Base-by-base conservation (phyloP, 148 eudicot genomes). In the Vaccinium corymbosum region DNA sequence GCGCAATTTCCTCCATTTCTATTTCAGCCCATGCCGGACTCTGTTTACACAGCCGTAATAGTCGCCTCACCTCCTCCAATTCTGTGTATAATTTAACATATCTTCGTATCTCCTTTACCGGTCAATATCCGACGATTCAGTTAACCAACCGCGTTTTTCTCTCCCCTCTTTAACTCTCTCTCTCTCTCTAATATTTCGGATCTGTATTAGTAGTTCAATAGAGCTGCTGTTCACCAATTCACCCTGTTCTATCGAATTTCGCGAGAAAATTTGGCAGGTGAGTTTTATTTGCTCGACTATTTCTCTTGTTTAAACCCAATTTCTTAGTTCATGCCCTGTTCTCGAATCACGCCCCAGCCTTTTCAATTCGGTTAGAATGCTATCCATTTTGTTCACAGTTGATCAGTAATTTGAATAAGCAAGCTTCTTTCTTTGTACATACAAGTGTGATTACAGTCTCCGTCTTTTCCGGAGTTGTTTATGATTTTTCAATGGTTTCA, bases 121-220 rank as follows among this genome's bases (percentile, higher is more conserved):
- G 46, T 81, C 59, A 66, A 66, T 13, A 1, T 10, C 83, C 48
- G 77, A 81, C 83, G 62, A 50, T 70, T 66, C 61, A 17, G 62
- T 9, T 27, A 49, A 48, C 19, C 3, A 29, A 22, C 32, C 83
- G 77, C 59, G 76, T 70, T 50, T 49, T 3, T 3, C 12, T 70
- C 83, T 81, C 83, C 8, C 16, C 52, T 42, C 35, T 20, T 78
- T 38, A 38, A 38, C 61, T 77, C 59, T 48, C 48, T 81, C 61
- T 77, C 59, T 48, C 48, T 81, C 55, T 4, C 46, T 25, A 13
- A 4, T 4, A n/a, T 70, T 81, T 12, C 59, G 57, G 62, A 81
- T 81, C 83, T 70, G 7, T 49, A 49, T 66, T 64, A 22, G 20
- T n/a, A 62, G 2, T 22, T 70, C 51, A 14, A 25, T 19, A 68